phyloP scores from a whole-genome alignment of 306 rosid genomes.

The Dalbergia oliveri region DNA sequence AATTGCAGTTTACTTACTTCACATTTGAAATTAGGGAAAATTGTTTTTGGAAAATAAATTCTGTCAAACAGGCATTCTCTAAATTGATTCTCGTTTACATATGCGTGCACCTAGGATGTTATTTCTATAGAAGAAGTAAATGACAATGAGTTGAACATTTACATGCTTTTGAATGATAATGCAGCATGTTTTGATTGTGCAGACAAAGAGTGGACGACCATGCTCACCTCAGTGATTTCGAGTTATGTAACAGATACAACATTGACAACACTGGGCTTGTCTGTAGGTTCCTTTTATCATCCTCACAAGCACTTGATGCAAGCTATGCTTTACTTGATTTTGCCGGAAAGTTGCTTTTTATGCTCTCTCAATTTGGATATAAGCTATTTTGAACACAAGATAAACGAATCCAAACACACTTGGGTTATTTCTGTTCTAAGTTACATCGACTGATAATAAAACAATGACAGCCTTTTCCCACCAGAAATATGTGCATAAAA shows the following conservation, averaged over 20 bases:
- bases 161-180: constrained; percentile 29
- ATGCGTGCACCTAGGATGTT: not conserved
- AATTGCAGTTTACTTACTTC: no score
- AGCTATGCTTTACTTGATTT: not conserved
- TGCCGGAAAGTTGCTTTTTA: not conserved
- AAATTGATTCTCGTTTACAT: constrained; percentile 11
- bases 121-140: constrained; percentile 8
- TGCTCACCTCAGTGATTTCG: constrained; percentile 77
- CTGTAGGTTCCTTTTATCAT: constrained; percentile 64
- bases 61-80: not conserved
- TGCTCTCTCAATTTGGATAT: not conserved
- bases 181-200: constrained; percentile 45
- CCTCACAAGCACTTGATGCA: not conserved
- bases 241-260: constrained; percentile 78
- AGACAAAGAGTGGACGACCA: constrained; percentile 76
- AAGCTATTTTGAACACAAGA: not conserved
- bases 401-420: not conserved
- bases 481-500: constrained; percentile 20
- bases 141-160: constrained; percentile 22
- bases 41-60: not conserved
- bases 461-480: not conserved
- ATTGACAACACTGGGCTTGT: constrained; percentile 96
- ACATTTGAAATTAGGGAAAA: constrained; percentile 18
- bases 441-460: not conserved
- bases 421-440: constrained; percentile 7